Conservation (phyloP, 164 flowering plant genomes). For the Cinnamomum micranthum region DNA sequence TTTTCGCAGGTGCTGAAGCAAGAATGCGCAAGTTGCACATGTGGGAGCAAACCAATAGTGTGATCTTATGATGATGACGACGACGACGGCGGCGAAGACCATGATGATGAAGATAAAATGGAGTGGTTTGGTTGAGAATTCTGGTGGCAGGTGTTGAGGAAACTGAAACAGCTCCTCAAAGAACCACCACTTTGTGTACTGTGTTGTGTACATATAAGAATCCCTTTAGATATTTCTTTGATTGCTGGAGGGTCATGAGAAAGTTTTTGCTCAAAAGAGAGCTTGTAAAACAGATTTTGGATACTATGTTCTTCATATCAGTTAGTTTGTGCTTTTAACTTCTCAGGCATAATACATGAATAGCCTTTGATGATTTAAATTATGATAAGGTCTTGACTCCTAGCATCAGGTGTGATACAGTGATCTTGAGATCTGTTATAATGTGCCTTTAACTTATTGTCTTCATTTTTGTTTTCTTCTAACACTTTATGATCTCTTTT, state of each 20-base stretch:
- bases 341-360: no score
- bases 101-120: background rate
- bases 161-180: background rate
- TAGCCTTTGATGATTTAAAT: no score
- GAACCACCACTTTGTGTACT: slow-evolving; percentile 2
- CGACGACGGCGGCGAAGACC: no score
- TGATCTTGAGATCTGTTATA: no score
- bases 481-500: no score
- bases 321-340: background rate
- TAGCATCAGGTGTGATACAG: no score
- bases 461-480: no score
- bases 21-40: slow-evolving; percentile 10
- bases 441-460: no score
- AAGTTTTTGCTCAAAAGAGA: background rate
- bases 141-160: background rate
- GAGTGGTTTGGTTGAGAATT: no score
- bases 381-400: no score
- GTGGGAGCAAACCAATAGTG: slow-evolving; percentile 3
- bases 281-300: slow-evolving; percentile 3
- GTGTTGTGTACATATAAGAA: background rate
- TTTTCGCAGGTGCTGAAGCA: slow-evolving; percentile 11
- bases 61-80: background rate
- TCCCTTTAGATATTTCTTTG: background rate
- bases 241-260: background rate
- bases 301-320: background rate